Evolutionary conservation across 1,284 basidiomycete species (phyloP), one percentile per base, ranked within the genome.

Genomic region (Fomitopsis palustris): DNA sequence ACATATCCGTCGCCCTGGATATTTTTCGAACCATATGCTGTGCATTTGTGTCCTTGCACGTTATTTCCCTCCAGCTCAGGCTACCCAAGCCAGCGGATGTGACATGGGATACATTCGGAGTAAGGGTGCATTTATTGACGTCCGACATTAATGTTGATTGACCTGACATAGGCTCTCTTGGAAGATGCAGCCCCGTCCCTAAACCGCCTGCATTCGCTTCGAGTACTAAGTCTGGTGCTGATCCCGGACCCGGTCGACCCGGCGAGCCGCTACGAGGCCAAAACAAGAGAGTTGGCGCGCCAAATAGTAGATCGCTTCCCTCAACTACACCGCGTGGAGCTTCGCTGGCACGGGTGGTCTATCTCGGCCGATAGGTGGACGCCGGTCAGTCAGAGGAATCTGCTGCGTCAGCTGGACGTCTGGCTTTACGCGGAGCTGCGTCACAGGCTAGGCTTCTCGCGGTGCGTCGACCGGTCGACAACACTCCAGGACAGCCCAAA

Each of bases 341-440:
- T 68, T 19, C 65, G 67, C 37, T 69, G 68, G 68, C 65, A 67
- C 42, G 68, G 68, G 14, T 69, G 68, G 68, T 57, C n/a, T 31
- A 49, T 65, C 25, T 17, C 53, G 4, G 54, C 51, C 3, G 59
- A 60, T 23, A 41, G 49, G 16, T 61, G 66, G 67, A 54, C 41
- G 23, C 55, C 63, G 4, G 49, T 69, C 4, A 31, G 57, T 7
- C 60, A 55, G 23, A 45, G 55, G 14, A 51, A 62, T 39, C 51
- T 69, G 39, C 53, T 67, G 42, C 64, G 67, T 35, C 54, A 58
- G 33, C 63, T 62, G 14, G 58, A 59, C 25, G 53, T 33, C 37
- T 68, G 67, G 67, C 55, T 60, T 35, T 65, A 65, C 41, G 23
- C 56, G 14, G 49, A 56, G 10, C 37, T 38, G 7, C 59, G 55